Evolutionary conservation across 768 basidiomycete species (phyloP), one percentile per base, ranked within the genome.

Genomic region (Candolleomyces aberdarensis): DNA sequence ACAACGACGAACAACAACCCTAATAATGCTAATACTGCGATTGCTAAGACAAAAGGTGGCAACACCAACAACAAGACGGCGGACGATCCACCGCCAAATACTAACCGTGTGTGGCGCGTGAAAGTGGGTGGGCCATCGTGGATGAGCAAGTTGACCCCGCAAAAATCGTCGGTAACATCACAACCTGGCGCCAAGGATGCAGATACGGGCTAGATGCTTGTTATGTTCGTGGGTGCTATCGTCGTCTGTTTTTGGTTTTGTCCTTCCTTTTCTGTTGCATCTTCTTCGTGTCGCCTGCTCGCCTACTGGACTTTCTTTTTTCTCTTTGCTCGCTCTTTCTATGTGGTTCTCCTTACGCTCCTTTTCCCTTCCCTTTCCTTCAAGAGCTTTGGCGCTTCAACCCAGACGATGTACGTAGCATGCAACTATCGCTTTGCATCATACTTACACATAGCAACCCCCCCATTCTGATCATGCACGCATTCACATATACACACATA

Each of bases 161-260:
- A 67, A 20, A 63, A 65, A 41, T 50, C 67, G 15, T 62, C 69
- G 29, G 58, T 67, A 32, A 62, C 75, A 49, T 72, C 89, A 85
- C 82, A 85, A 80, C 72, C 80, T 62, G 80, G 83, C 68, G 78
- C 81, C 61, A 91, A 91, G 74, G 88, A 91, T 66, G 88, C 86
- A 57, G 89, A 91, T 70, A 88, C 83, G 47, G 89, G 89, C 63
- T 91, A 79, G 72, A 54, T 56, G 36, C 11, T 36, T 36, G 36
- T 36, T 3, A 36, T 36, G 36, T 36, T 36, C 6, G 6, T 22
- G 36, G n/a, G 8, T 9, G n/a, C 14, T 56, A 17, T 20, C 44
- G 19, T 46, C 44, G 15, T 17, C 41, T 19, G 39, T 63, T 32
- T 36, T 46, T n/a, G n/a, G 44, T 59, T 61, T 56, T 57, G 52